phyloP scores from a whole-genome alignment of 192 early-diverging fungal species.

The Phycomyces blakesleeanus region DNA sequence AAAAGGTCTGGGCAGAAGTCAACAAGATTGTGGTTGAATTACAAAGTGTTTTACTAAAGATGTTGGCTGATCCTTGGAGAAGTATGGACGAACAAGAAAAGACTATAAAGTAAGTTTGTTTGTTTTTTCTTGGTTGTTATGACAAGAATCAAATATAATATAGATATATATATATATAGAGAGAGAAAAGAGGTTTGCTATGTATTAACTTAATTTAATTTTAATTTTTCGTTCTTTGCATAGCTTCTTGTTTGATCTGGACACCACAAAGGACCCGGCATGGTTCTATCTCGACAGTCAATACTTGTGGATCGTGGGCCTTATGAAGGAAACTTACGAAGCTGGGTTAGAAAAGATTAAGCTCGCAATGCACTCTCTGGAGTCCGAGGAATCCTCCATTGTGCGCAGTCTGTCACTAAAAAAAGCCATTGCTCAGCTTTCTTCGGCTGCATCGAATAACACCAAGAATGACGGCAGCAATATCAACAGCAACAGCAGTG shows the following conservation, averaged over 20 bases:
- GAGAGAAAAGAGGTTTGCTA: no score
- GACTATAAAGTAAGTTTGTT: constrained; percentile 68
- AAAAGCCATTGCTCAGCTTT: constrained; percentile 31
- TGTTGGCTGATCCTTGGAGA: constrained; percentile 71
- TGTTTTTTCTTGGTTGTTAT: no score
- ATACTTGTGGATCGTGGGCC: constrained; percentile 79
- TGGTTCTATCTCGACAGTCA: constrained; percentile 86
- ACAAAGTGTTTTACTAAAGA: constrained; percentile 67
- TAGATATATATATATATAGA: no score
- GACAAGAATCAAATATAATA: background rate
- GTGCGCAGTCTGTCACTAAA: constrained; percentile 29
- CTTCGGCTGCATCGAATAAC: constrained; percentile 28
- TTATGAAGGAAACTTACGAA: constrained; percentile 67
- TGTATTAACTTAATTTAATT: no score
- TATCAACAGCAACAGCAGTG: no score
- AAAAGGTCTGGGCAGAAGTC: constrained; percentile 92
- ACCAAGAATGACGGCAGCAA: constrained; percentile 44
- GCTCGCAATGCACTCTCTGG: constrained; percentile 24
- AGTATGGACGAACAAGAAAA: constrained; percentile 88
- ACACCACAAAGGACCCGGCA: constrained; percentile 83
- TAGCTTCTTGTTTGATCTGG: constrained; percentile 69
- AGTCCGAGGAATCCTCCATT: constrained; percentile 15
- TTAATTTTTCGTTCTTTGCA: no score
- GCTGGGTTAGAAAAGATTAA: constrained; percentile 47
- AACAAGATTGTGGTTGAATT: constrained; percentile 74